Conservation (phyloP, 2,329 filamentous ascomycete species). For the Microsporum audouinii region DNA sequence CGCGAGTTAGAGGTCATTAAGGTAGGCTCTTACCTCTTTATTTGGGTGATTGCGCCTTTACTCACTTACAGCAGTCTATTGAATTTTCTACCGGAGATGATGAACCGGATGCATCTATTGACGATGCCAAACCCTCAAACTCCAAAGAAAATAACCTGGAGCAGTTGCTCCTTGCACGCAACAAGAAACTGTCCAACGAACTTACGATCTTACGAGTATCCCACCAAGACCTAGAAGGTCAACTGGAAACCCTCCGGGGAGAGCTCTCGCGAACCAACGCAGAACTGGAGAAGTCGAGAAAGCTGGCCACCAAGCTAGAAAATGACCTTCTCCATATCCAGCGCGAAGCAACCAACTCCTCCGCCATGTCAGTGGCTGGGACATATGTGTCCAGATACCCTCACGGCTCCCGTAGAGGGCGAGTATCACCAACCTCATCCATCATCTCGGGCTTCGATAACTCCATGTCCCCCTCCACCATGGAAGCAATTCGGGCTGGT, state of each 20-base stretch:
- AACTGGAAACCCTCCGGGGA: conserved; percentile 68
- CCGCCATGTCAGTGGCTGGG: conserved; percentile 82
- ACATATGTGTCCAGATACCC: conserved; percentile 76
- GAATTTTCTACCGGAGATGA: conserved; percentile 82
- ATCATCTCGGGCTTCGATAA: conserved; percentile 96
- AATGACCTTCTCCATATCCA: conserved; percentile 83
- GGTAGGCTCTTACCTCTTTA: conserved; percentile 25
- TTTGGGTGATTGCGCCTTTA: not conserved
- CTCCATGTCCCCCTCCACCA: conserved; percentile 40
- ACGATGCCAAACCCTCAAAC: conserved; percentile 34
- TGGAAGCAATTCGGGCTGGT: conserved; percentile 53
- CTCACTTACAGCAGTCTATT: conserved; percentile 51
- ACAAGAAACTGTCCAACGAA: conserved; percentile 94
- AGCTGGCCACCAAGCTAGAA: conserved; percentile 78
- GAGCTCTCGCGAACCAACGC: conserved; percentile 72
- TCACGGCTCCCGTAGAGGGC: conserved; percentile 55
- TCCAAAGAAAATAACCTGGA: conserved; percentile 71
- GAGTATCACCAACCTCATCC: conserved; percentile 83
- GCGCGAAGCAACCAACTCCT: conserved; percentile 66
- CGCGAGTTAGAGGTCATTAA: conserved; percentile 93
- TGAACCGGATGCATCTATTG: conserved; percentile 41
- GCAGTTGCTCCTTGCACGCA: conserved; percentile 78
- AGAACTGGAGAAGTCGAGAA: conserved; percentile 74
- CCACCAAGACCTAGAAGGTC: conserved; percentile 76
- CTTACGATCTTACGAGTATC: conserved; percentile 86